These are phyloP conservation scores for Alternaria brassicicola DNA, from an alignment of 2,329 filamentous ascomycete genomes.

Conservation along the genomic window DNA sequence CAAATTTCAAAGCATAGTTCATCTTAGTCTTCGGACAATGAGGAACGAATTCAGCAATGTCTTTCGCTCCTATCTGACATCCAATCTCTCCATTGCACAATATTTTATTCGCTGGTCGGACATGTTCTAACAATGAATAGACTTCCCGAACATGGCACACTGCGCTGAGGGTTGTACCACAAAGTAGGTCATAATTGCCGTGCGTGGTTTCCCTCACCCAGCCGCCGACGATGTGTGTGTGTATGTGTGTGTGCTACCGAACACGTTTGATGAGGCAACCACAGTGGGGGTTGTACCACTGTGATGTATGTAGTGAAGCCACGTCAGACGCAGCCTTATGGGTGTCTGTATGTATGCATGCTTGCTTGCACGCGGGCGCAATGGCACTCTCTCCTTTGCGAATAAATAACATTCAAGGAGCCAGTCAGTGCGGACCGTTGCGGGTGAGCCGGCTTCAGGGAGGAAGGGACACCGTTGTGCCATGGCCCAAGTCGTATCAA, in stretches of 20 bases:
- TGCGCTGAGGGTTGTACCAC: background rate
- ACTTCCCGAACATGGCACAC: background rate
- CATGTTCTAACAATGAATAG: slow-evolving; percentile 12
- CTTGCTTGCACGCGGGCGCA: slow-evolving; percentile 16
- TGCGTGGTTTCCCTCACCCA: slow-evolving; percentile 8
- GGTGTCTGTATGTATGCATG: slow-evolving; percentile 17
- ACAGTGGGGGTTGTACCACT: slow-evolving; percentile 8
- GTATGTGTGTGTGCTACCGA: slow-evolving; percentile 21
- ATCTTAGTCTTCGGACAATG: slow-evolving; percentile 49
- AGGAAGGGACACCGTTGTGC: slow-evolving; percentile 30
- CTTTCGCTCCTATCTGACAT: slow-evolving; percentile 54
- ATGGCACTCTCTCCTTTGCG: slow-evolving; percentile 2
- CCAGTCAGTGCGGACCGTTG: background rate
- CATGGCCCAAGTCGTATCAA: slow-evolving; percentile 28
- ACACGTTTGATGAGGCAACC: slow-evolving; percentile 6
- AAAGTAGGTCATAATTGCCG: slow-evolving; percentile 8
- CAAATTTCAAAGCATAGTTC: slow-evolving; percentile 52
- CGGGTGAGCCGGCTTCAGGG: slow-evolving; percentile 33
- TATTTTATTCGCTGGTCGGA: background rate
- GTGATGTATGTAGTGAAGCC: slow-evolving; percentile 28
- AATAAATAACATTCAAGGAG: slow-evolving; percentile 5
- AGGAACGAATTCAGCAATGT: slow-evolving; percentile 50
- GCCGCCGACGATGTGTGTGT: slow-evolving; percentile 24
- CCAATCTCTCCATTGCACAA: background rate
- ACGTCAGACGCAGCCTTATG: slow-evolving; percentile 28